Conservation (phyloP, 805 yeast species). For the Wickerhamiella cacticola region DNA sequence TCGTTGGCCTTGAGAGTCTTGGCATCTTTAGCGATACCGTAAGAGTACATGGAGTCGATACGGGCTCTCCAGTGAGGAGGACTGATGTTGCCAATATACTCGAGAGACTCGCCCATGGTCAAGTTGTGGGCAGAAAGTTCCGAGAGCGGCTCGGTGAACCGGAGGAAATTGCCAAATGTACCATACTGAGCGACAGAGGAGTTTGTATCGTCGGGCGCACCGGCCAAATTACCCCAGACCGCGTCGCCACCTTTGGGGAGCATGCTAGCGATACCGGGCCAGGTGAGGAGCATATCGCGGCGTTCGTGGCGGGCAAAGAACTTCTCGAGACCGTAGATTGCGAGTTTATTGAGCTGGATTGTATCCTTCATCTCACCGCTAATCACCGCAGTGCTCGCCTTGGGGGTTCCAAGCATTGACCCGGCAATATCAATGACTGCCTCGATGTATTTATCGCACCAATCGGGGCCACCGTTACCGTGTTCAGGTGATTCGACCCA, state of each 20-base stretch:
- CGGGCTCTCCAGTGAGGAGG: constrained; percentile 69
- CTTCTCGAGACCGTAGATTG: constrained; percentile 87
- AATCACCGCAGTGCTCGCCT: constrained; percentile 79
- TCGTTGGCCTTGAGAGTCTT: constrained; percentile 54
- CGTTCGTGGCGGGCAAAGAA: constrained; percentile 85
- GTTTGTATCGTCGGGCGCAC: constrained; percentile 59
- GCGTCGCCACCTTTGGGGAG: constrained; percentile 87
- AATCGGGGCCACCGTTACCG: constrained; percentile 73
- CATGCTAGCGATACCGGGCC: constrained; percentile 95
- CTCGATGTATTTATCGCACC: constrained; percentile 80
- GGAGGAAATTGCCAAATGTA: constrained; percentile 63
- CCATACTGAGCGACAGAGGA: constrained; percentile 19
- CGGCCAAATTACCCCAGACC: constrained; percentile 67
- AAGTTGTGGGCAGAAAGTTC: constrained; percentile 39
- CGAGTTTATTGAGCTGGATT: constrained; percentile 81
- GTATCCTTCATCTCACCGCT: constrained; percentile 99
- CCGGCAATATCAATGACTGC: constrained; percentile 84
- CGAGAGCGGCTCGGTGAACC: constrained; percentile 42
- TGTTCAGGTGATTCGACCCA: constrained; percentile 91
- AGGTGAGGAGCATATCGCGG: constrained; percentile 68
- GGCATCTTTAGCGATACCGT: constrained; percentile 53
- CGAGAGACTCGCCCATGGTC: constrained; percentile 57
- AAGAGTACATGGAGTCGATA: constrained; percentile 60
- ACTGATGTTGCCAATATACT: constrained; percentile 47
- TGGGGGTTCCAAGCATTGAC: constrained; percentile 85